These are phyloP conservation scores for Eutrema heterophyllum DNA, from an alignment of 345 rosid species.

Conservation along the genomic window DNA sequence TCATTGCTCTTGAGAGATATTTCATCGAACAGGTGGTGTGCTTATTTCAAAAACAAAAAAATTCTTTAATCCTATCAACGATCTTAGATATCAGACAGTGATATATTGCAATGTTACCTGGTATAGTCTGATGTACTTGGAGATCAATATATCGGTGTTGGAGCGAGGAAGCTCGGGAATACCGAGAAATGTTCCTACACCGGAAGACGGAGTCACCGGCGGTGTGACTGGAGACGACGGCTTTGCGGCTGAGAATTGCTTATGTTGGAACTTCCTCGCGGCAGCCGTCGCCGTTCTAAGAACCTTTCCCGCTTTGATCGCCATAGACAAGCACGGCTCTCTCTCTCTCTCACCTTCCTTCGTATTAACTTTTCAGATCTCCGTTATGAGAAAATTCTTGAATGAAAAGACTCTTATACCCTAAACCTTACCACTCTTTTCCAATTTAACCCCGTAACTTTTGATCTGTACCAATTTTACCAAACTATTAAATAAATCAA, in stretches of 20 bases:
- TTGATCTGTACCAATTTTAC: too few species aligned
- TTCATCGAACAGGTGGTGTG: constrained; percentile 29
- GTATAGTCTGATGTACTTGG: constrained; percentile 20
- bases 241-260: not conserved
- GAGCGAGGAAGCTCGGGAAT: constrained; percentile 11
- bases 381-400: not conserved
- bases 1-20: not conserved
- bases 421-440: not conserved
- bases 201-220: constrained; percentile 18
- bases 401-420: not conserved
- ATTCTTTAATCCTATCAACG: not conserved
- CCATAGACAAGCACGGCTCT: not conserved
- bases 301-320: constrained; percentile 28
- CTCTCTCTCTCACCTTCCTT: not conserved
- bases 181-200: constrained; percentile 29
- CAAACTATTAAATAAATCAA: too few species aligned
- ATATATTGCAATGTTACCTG: constrained; percentile 21
- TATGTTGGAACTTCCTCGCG: constrained; percentile 12
- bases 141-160: constrained; percentile 22
- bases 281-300: constrained; percentile 29
- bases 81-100: not conserved
- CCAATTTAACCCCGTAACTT: too few species aligned
- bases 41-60: not conserved
- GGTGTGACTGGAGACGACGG: not conserved
- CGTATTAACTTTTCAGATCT: not conserved